Conservation (phyloP, 2,329 filamentous ascomycete genomes). For the Paraconiothyrium brasiliense region DNA sequence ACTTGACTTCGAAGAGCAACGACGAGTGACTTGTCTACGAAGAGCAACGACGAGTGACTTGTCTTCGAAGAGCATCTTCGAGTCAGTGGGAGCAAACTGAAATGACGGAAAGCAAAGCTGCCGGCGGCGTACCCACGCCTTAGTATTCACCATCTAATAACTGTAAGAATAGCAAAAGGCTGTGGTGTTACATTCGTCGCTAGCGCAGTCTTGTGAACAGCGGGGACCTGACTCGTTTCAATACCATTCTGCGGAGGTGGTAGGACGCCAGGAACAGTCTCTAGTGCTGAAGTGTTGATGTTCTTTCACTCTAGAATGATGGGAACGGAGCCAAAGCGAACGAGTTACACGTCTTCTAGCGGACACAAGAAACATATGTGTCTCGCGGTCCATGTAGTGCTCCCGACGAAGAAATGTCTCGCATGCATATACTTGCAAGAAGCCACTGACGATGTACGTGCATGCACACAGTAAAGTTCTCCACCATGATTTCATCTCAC, state of each 20-base stretch:
- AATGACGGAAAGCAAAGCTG: neutral
- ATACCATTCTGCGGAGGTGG: neutral
- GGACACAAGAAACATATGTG: too few species aligned
- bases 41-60: neutral
- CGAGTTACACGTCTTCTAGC: too few species aligned
- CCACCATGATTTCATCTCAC: neutral
- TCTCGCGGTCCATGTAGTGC: too few species aligned
- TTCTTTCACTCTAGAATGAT: too few species aligned
- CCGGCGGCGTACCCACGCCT: neutral
- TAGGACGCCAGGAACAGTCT: neutral
- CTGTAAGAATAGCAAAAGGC: neutral
- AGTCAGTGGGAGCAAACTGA: neutral
- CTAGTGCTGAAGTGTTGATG: too few species aligned
- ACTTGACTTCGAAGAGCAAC: neutral
- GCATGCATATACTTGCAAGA: too few species aligned
- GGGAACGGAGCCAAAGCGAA: too few species aligned
- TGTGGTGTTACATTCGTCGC: neutral
- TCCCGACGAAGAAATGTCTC: too few species aligned
- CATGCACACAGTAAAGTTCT: neutral
- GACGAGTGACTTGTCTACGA: neutral
- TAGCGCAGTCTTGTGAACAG: neutral
- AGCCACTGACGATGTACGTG: neutral
- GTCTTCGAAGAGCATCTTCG: neutral
- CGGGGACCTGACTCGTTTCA: neutral
- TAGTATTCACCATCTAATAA: neutral